Evolutionary conservation across 208 protist species (phyloP), one percentile per base, ranked within the genome.

Genomic region (Wallacemonas rigidus): DNA sequence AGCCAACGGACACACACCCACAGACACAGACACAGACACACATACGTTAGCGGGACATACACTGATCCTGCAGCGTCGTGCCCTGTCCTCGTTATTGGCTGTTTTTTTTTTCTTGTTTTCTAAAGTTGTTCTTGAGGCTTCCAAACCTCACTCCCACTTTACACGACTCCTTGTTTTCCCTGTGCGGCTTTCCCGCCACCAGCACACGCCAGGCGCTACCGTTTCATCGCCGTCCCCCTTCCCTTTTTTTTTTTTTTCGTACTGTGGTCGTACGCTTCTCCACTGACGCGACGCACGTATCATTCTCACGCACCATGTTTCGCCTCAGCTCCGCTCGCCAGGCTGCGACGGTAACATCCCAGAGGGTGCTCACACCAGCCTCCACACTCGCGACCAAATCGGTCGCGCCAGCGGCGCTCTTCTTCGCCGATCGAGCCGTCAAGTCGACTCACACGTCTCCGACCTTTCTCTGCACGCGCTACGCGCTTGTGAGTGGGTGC

Each of bases 341-440:
- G 11, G 56, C 55, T 35, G 68, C 47, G 8, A 12, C 12, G 6
- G 68, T 55, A 11, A 26, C 56, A 0, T 8, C 60, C 9, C 60
- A 65, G n/a, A 41, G 3, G 12, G 40, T 4, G 4, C 43, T 8
- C 12, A 14, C 50, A 4, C 6, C 26, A 26, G 26, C 36, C 41
- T 35, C 60, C 12, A 65, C 60, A 1, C 15, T 65, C n/a, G 12
- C 43, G 1, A 65, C 41, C 60, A 65, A 8, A 3, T 26, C 26
- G 17, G 45, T 14, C 48, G 15, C 39, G 8, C 60, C 69, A 40
- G 78, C 75, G 8, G 69, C 71, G 9, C 82, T 95, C 1, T 82
- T 80, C 72, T 88, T 95, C 61, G 85, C 87, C 11, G 87, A 95
- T 67, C 85, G 90, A 57, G 90, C 90, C 0, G 90, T 92, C 40